Base-by-base conservation (phyloP, 352 stramenopile genomes). In the Phytopythium aichiense region DNA sequence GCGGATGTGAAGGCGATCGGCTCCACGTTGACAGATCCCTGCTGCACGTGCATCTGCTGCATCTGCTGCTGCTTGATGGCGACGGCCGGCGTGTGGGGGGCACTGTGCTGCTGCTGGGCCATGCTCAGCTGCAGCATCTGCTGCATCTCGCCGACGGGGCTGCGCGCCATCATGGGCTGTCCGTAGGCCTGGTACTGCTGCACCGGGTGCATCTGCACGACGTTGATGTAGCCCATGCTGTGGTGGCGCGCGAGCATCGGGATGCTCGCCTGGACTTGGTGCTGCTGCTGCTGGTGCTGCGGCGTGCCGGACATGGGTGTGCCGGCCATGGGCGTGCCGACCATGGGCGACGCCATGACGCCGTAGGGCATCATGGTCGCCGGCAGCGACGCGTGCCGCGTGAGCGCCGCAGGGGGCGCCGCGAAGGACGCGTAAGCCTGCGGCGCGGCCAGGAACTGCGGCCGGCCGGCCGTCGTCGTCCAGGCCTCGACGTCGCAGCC, bases 321-420 rank as follows among this genome's bases (percentile, higher is more conserved):
- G 31, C 35, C 35, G 35, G 35, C 35, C 35, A 42, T 23, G 18
- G 42, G 42, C 42, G 46, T 53, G 46, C 46, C 16, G 23, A 12
- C 25, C 46, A 53, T 53, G 23, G 62, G 31, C n/a, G 62, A 49
- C 31, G 65, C 59, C 53, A 66, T 61, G 30, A 68, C 43, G 18
- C 55, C 52, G 54, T 81, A 69, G 53, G 74, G 80, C 56, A 81
- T 73, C 66, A 84, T 77, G 37, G 65, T 68, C 43, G 81, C 71
- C 1, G 83, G 83, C 60, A 91, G 79, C 58, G 83, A 92, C 20
- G 67, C 64, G 71, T 92, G 81, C 18, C 83, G 83, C 23, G 77
- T 91, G 59, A 92, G 83, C 67, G 73, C 70, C 20, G 74, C 74
- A 0, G 83, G 83, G 13, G 83, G 72, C 0, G 69, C 71, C 11